Base-by-base conservation (phyloP, 164 flowering plant genomes). In the Kalanchoe fedtschenkoi region DNA sequence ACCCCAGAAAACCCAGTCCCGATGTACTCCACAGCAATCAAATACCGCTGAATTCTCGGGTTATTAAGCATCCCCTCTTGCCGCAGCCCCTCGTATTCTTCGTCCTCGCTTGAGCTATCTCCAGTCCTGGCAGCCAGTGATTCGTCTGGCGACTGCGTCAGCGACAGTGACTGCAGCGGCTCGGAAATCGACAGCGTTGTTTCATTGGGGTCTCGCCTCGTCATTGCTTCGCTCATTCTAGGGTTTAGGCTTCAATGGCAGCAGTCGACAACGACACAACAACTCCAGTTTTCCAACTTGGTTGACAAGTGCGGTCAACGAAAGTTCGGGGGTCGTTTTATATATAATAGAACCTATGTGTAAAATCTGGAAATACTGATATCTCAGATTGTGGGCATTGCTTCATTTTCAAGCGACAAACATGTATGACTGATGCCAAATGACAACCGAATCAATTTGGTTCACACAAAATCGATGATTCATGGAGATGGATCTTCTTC, bases 1-100 rank as follows among this genome's bases (percentile, higher is more conserved):
- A 89, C 84, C 4, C 99, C 99, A 16, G 72, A 78, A 74, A 93
- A 93, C 0, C 88, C 82, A 62, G 93, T 85, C 3, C 99, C 99
- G 15, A 87, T 81, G 60, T 93, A 93, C 77, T 93, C 99, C 11
- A 93, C 39, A 0, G 96, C 97, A 0, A 93, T 62, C 73, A 93
- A 73, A 75, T 93, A 93, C 34, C 97, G 74, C 41, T 87, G 99
- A 30, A 75, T 15, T 70, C 87, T 65, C 51, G 87, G 86, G 61
- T 79, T 87, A 34, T 62, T 77, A 55, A 24, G 74, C 89, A 80
- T 87, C 54, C 60, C 62, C 62, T 71, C 68, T 26, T 47, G 70
- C 57, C 26, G 60, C 55, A 30, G 11, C 21, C 57, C 64, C 22
- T 60, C 68, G 56, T 62, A 67, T 21, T 62, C 76, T 24, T 70